A percentile compares a stretch with the other conserved stretches of the same genome.
phyloP scores from a whole-genome alignment of 1,284 basidiomycete species.

The Mycena sp. region DNA sequence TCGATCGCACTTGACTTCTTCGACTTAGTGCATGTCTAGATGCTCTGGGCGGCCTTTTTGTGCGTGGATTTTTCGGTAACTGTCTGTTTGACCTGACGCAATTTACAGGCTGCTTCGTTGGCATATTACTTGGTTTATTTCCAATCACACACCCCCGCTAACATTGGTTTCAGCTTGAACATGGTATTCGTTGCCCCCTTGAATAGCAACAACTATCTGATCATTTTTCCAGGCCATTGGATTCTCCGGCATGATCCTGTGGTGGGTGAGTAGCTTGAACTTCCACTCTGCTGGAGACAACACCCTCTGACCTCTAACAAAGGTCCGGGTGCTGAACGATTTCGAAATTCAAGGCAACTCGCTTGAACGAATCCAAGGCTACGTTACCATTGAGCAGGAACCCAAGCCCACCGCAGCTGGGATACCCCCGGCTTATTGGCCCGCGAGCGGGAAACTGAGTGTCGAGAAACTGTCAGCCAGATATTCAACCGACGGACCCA shows the following conservation, averaged over 20 bases:
- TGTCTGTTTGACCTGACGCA: neutral
- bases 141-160: constrained; percentile 25
- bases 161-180: constrained; percentile 28
- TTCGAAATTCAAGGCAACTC: constrained; percentile 73
- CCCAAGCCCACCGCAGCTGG: constrained; percentile 58
- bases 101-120: constrained; percentile 42
- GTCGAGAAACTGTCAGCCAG: constrained; percentile 69
- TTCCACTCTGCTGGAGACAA: neutral
- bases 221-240: constrained; percentile 52
- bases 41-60: constrained; percentile 46
- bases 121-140: constrained; percentile 66
- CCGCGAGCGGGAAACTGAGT: constrained; percentile 71
- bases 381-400: constrained; percentile 79
- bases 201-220: neutral
- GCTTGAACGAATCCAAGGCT: constrained; percentile 80
- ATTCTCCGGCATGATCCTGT: constrained; percentile 66
- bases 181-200: constrained; percentile 9
- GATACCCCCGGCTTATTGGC: constrained; percentile 82
- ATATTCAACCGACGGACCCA: constrained; percentile 61
- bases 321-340: constrained; percentile 64
- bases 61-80: neutral
- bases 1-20: neutral
- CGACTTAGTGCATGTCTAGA: constrained; percentile 26
- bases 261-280: constrained; percentile 55
- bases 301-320: constrained; percentile 52